Evolutionary conservation across 1,284 basidiomycete species (phyloP).

Genomic region (Heterobasidion parviporum): DNA sequence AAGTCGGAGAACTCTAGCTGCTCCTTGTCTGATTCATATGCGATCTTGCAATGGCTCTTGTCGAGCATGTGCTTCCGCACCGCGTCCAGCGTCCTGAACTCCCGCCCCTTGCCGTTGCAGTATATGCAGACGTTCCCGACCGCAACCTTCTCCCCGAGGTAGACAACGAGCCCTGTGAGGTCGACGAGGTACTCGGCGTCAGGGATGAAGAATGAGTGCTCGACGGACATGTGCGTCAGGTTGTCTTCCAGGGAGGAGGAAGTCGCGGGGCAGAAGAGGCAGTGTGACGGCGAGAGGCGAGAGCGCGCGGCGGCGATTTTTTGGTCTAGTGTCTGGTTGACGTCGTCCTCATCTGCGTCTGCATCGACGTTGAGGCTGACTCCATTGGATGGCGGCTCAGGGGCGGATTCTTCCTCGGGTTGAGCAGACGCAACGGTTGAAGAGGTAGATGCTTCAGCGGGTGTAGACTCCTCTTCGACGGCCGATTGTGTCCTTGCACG

Average conservation of each 20-base stretch:
- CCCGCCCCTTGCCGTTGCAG: slow-evolving; percentile 75
- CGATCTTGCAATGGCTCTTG: slow-evolving; percentile 94
- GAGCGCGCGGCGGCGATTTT: slow-evolving; percentile 73
- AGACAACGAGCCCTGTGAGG: slow-evolving; percentile 71
- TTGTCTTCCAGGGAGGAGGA: slow-evolving; percentile 56
- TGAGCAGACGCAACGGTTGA: slow-evolving; percentile 4
- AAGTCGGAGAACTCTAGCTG: slow-evolving; percentile 86
- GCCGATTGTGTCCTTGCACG: slow-evolving; percentile 3
- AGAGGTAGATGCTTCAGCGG: slow-evolving; percentile 2
- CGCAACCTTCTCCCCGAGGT: slow-evolving; percentile 91
- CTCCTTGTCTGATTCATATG: slow-evolving; percentile 79
- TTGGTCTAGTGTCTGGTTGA: slow-evolving; percentile 57
- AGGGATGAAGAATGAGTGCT: slow-evolving; percentile 95
- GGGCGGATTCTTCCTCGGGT: slow-evolving; percentile 2
- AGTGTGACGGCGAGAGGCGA: slow-evolving; percentile 55
- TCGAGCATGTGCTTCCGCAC: slow-evolving; percentile 92
- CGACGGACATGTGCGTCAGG: slow-evolving; percentile 80
- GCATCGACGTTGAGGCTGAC: slow-evolving; percentile 27
- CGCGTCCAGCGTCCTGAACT: slow-evolving; percentile 76
- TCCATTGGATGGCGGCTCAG: neutral
- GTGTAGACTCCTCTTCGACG: slow-evolving; percentile 9
- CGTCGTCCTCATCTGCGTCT: slow-evolving; percentile 41
- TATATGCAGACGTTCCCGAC: slow-evolving; percentile 91
- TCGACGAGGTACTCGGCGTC: slow-evolving; percentile 90
- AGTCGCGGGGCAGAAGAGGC: slow-evolving; percentile 78